phyloP scores from a whole-genome alignment of 495 filamentous ascomycete species.

The Aspergillus saccharolyticus region DNA sequence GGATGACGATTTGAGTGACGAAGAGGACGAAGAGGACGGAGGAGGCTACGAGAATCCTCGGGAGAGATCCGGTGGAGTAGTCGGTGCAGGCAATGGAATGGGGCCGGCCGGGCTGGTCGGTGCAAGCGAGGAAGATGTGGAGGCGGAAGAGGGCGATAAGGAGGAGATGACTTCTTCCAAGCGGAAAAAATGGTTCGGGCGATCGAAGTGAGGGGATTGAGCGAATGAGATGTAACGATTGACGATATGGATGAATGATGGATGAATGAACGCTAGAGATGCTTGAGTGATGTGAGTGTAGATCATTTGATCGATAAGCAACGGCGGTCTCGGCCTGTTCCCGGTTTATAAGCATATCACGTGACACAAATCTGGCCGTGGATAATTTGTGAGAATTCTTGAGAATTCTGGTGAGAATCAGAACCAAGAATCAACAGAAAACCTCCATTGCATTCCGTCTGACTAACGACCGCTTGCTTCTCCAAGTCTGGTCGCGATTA shows the following conservation, averaged over 20 bases:
- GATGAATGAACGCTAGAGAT: not conserved
- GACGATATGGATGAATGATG: slow-evolving; percentile 10
- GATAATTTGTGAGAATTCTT: slow-evolving; percentile 5
- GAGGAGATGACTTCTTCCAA: slow-evolving; percentile 14
- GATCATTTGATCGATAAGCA: slow-evolving; percentile 13
- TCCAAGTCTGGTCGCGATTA: not conserved
- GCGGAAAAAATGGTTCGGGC: slow-evolving; percentile 40
- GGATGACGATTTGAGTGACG: slow-evolving; percentile 17
- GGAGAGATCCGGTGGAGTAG: not conserved
- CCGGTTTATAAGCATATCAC: slow-evolving; percentile 10
- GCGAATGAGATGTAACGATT: not conserved
- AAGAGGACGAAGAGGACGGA: slow-evolving; percentile 15
- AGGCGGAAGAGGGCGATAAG: slow-evolving; percentile 22
- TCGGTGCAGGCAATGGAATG: not conserved
- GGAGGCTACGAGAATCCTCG: slow-evolving; percentile 4
- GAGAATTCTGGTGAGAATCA: no score
- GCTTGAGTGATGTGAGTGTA: not conserved
- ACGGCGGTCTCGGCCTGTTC: slow-evolving; percentile 13
- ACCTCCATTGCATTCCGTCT: no score
- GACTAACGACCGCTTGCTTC: not conserved
- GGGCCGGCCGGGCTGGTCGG: not conserved
- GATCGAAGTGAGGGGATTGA: slow-evolving; percentile 19
- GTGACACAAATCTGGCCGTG: slow-evolving; percentile 11
- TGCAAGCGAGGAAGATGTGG: slow-evolving; percentile 5
- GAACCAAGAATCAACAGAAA: no score